Percentiles rank a stretch among this genome's conserved stretches.
Evolutionary conservation across 2,329 filamentous ascomycete genomes (phyloP).

Genomic region (Cordyceps militaris): DNA sequence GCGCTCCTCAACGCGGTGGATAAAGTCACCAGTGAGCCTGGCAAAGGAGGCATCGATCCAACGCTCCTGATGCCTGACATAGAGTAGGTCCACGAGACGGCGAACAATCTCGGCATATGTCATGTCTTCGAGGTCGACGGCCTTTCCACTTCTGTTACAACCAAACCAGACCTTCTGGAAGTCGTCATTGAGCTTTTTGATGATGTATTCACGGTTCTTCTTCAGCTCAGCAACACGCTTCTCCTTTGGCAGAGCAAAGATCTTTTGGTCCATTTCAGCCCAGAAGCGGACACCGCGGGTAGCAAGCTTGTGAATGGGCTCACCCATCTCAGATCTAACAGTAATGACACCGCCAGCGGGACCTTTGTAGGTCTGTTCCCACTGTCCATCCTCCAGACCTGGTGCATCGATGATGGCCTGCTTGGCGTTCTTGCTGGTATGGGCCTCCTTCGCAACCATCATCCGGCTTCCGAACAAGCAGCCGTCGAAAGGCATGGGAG

Average conservation of each 20-base stretch:
- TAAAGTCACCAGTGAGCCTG: conserved; percentile 86
- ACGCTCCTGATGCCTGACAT: conserved; percentile 79
- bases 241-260: conserved; percentile 92
- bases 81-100: conserved; percentile 83
- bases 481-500: conserved; percentile 90
- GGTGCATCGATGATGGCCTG: conserved; percentile 82
- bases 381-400: conserved; percentile 73
- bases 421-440: conserved; percentile 82
- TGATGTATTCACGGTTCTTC: conserved; percentile 85
- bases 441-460: conserved; percentile 90
- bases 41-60: conserved; percentile 87
- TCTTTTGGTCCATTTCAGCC: conserved; percentile 98
- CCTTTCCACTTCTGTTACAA: conserved; percentile 69
- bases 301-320: conserved; percentile 97
- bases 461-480: conserved; percentile 85
- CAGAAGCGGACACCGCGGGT: conserved; percentile 95
- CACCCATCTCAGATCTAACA: conserved; percentile 96
- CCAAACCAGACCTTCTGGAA: conserved; percentile 98
- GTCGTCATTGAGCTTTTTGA: conserved; percentile 91
- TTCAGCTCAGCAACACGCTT: conserved; percentile 83
- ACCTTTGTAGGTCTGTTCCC: conserved; percentile 92
- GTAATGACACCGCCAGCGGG: conserved; percentile 91
- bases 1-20: conserved; percentile 92
- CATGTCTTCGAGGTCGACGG: conserved; percentile 91
- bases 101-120: conserved; percentile 84